A percentile compares a stretch with the other conserved stretches of the same genome.
phyloP scores from a whole-genome alignment of 1,284 basidiomycete genomes.

The Trichosporon sp. region DNA sequence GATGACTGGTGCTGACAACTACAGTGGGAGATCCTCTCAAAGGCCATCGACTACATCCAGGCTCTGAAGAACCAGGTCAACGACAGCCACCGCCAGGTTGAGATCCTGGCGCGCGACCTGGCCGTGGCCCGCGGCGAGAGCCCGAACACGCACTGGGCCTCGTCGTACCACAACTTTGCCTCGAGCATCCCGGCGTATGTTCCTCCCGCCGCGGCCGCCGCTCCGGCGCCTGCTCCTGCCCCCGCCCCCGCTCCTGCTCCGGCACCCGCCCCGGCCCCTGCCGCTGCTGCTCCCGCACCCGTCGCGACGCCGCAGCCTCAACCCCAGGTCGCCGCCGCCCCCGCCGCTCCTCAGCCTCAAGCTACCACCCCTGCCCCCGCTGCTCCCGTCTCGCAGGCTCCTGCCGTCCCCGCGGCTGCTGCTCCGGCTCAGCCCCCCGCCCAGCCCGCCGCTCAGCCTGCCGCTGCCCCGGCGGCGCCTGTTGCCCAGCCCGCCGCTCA shows the following conservation, averaged over 20 bases:
- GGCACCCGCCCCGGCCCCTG: constrained; percentile 19
- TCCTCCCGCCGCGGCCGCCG: constrained; percentile 22
- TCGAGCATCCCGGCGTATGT: constrained; percentile 29
- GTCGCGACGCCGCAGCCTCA: constrained; percentile 16
- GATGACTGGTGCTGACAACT: neutral
- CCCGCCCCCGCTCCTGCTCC: constrained; percentile 20
- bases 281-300: neutral
- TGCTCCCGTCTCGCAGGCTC: neutral
- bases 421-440: constrained; percentile 11
- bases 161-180: constrained; percentile 31
- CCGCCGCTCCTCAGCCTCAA: neutral
- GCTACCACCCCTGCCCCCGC: constrained; percentile 10
- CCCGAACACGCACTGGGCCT: constrained; percentile 27
- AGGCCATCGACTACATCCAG: constrained; percentile 37
- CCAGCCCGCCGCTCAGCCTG: constrained; percentile 36
- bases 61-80: constrained; percentile 32
- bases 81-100: constrained; percentile 29
- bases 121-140: constrained; percentile 27
- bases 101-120: constrained; percentile 29
- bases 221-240: constrained; percentile 12
- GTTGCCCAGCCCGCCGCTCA: neutral
- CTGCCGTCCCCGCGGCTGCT: neutral
- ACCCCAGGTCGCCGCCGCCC: constrained; percentile 7
- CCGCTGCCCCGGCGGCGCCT: neutral
- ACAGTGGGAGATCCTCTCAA: constrained; percentile 34